Evolutionary conservation across 1,284 basidiomycete genomes (phyloP), one percentile per base, ranked within the genome.

Genomic region (Marasmius oreades): DNA sequence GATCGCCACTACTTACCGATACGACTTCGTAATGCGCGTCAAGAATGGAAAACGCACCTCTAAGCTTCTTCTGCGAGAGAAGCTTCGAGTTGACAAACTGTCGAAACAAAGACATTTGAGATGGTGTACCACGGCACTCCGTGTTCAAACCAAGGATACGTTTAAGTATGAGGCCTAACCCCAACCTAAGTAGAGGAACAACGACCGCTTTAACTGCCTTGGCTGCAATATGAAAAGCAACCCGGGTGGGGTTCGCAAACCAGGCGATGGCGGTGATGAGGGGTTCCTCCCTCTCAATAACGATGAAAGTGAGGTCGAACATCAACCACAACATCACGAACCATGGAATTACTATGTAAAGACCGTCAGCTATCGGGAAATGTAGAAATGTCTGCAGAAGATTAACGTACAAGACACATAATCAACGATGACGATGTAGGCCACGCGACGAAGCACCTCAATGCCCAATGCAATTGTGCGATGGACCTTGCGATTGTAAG

Each of bases 21-120:
- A 76, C 75, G 33, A 69, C 62, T 61, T 77, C 74, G 58, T 77
- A 77, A 61, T 78, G 76, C 0, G 67, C 69, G 0, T 76, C 76
- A 24, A 78, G 61, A 51, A 78, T 72, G n/a, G 70, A 68, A 59
- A 74, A 74, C 1, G 71, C 73, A 7, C 67, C 63, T 48, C 70
- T 70, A 39, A 77, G 59, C 0, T 67, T 66, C 3, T 59, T 52
- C 59, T 73, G 69, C 6, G 73, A 75, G 11, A 76, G 69, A 5
- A 77, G 62, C 12, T 46, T 62, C 16, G 61, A 61, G 58, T 73
- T 76, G 62, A 77, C 72, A 59, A 70, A 76, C 20, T 73, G 67
- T 24, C 73, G 69, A 14, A 76, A 64, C 8, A 74, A 59, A 3
- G 63, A 47, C 51, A 66, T 61, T 59, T 74, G 71, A 16, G 73